These are phyloP conservation scores for Lachnellula hyalina DNA, from an alignment of 2,329 filamentous ascomycete genomes.

Conservation along the genomic window DNA sequence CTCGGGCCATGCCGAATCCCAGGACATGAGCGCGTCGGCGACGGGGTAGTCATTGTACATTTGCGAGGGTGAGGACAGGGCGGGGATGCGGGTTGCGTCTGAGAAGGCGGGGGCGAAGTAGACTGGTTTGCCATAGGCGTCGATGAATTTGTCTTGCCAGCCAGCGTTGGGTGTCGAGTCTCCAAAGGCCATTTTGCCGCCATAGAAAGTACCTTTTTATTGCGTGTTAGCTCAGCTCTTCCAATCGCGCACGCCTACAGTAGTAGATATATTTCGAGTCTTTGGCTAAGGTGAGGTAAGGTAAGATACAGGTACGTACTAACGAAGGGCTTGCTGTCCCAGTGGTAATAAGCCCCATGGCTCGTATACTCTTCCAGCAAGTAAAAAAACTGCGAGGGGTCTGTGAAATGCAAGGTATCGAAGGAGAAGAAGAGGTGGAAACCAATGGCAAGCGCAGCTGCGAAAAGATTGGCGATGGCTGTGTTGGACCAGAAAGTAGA, in stretches of 20 bases:
- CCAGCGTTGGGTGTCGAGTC: constrained; percentile 24
- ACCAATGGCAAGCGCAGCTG: constrained; percentile 25
- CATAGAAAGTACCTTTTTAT: constrained; percentile 13
- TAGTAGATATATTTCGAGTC: not conserved
- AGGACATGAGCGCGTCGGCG: constrained; percentile 34
- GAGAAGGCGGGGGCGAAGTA: constrained; percentile 32
- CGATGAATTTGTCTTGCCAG: constrained; percentile 25
- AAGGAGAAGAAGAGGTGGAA: constrained; percentile 36
- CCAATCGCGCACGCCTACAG: not conserved
- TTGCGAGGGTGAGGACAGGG: constrained; percentile 11
- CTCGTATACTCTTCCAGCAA: constrained; percentile 25
- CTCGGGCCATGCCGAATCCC: constrained; percentile 34
- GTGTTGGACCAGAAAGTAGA: constrained; percentile 23
- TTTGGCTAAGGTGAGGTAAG: not conserved
- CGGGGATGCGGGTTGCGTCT: constrained; percentile 8
- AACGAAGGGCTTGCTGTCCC: constrained; percentile 29
- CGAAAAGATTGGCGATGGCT: constrained; percentile 30
- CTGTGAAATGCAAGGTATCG: constrained; percentile 27
- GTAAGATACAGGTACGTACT: constrained; percentile 9
- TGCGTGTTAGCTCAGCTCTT: not conserved
- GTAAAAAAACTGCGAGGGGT: constrained; percentile 26
- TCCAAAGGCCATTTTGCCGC: constrained; percentile 18
- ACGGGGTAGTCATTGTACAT: constrained; percentile 25
- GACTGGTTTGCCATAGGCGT: constrained; percentile 23
- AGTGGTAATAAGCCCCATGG: constrained; percentile 27